Evolutionary conservation across 768 basidiomycete species (phyloP).

Genomic region (Mycena olivaceomarginata): DNA sequence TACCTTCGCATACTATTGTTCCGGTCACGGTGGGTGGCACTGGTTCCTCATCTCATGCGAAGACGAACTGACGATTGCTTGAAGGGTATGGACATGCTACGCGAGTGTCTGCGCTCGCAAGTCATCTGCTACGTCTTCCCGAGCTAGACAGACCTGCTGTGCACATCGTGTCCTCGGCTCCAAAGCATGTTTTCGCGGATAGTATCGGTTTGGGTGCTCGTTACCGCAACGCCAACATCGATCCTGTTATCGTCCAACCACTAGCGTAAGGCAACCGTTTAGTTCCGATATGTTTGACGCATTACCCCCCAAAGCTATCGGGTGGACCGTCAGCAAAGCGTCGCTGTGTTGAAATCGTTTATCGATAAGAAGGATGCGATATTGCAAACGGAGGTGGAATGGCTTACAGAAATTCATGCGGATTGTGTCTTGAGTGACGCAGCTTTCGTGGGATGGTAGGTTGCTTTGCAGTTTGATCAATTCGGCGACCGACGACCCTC

Average conservation of each 20-base stretch:
- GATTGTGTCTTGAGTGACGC: conserved; percentile 85
- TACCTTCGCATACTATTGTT: conserved; percentile 82
- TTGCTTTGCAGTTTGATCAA: conserved; percentile 10
- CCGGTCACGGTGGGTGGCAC: conserved; percentile 75
- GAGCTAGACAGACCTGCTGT: conserved; percentile 65
- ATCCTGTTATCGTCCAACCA: conserved; percentile 89
- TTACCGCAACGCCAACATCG: conserved; percentile 84
- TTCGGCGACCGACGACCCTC: not conserved
- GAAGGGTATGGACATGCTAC: conserved; percentile 91
- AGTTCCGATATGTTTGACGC: conserved; percentile 20
- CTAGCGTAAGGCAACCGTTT: conserved; percentile 74
- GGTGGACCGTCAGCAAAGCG: conserved; percentile 83
- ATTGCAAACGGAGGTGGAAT: conserved; percentile 72
- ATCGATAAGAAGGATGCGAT: conserved; percentile 72
- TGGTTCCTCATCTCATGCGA: not conserved
- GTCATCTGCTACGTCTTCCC: conserved; percentile 71
- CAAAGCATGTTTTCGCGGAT: conserved; percentile 81
- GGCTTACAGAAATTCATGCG: conserved; percentile 72
- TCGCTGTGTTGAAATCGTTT: conserved; percentile 77
- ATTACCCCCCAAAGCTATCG: conserved; percentile 68
- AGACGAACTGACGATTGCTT: conserved; percentile 1
- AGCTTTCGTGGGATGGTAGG: conserved; percentile 86
- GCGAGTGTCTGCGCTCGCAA: conserved; percentile 84
- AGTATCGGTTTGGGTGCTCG: conserved; percentile 76
- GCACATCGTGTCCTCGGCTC: conserved; percentile 85